Base-by-base conservation (phyloP, 2,329 filamentous ascomycete species). In the Shiraia bambusicola region DNA sequence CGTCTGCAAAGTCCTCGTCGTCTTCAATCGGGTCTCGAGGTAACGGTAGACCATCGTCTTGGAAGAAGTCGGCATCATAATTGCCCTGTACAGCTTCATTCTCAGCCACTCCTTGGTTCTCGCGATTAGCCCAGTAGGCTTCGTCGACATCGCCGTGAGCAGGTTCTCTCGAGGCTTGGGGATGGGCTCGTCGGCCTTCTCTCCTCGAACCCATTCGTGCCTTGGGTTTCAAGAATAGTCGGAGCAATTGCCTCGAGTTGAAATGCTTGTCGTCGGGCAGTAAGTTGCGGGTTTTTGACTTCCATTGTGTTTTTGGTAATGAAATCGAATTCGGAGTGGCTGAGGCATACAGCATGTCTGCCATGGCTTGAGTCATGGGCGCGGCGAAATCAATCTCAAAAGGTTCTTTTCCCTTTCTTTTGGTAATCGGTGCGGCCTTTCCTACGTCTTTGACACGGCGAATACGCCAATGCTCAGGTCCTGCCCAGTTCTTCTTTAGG, bases 391-490 rank as follows among this genome's bases (percentile, higher is more conserved):
- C 87, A 49, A 98, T 95, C 62, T 93, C 87, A 63, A 98, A 98
- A 0, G 88, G 86, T 63, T 96, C 92, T 70, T 96, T 98, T 68
- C 97, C 93, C 69, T 96, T 97, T 50, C 90, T 82, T 58, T 84
- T 82, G 50, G 84, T 61, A 68, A 79, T 58, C 58, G 72, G 69
- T 24, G 72, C 73, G 11, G 80, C 75, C 68, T 91, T 90, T 58
- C 68, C 75, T 11, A 66, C 70, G 41, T 83, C 80, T 58, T 97
- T 97, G 69, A 98, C 93, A 63, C 90, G 89, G 49, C 88, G 81
- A 63, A 98, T 97, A 54, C 92, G 86, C 93, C 93, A 98, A 70
- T 98, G 93, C 67, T 97, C 93, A n/a, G 93, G 92, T 34, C 90
- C 94, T 5, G 87, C 86, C 92, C 93, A 98, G 61, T 96, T 96